A percentile compares a stretch with the other conserved stretches of the same genome.
Conservation (phyloP, 257 asterid genomes). For the Solanum corneliomulleri region DNA sequence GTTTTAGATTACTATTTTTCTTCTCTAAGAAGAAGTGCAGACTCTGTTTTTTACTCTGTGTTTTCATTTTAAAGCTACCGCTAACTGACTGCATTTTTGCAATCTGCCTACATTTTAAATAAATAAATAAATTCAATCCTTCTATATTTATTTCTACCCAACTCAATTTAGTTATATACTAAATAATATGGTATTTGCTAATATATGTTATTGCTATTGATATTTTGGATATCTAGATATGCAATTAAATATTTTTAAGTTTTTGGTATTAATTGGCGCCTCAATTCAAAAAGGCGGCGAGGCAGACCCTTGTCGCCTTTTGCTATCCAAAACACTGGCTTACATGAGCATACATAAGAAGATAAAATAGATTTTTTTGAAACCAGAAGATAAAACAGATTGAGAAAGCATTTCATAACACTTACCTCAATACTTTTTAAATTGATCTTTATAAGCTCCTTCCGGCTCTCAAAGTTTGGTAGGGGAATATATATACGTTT, state of each 20-base stretch:
- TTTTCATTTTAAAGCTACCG: too few relatives aligned
- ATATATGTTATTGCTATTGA: not conserved
- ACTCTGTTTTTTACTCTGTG: not conserved
- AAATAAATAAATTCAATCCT: not conserved
- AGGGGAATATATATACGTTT: slow-evolving; percentile 92
- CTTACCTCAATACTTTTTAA: slow-evolving; percentile 85
- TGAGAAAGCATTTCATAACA: not conserved
- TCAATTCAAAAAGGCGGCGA: not conserved
- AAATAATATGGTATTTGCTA: not conserved
- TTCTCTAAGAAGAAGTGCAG: not conserved
- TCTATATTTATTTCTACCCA: not conserved
- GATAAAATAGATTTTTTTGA: not conserved
- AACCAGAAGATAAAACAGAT: not conserved
- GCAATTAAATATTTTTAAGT: not conserved
- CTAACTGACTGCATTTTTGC: not conserved
- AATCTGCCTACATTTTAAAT: not conserved
- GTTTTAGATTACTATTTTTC: not conserved
- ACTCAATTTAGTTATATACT: not conserved
- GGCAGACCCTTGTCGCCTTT: not conserved
- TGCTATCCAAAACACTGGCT: not conserved
- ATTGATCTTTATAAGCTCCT: slow-evolving; percentile 85
- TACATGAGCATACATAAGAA: not conserved
- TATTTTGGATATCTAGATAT: too few relatives aligned
- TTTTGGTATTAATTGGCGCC: not conserved
- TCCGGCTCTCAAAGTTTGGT: slow-evolving; percentile 81